Base-by-base conservation (phyloP, 2,329 filamentous ascomycete species). In the Fusarium metavorans region DNA sequence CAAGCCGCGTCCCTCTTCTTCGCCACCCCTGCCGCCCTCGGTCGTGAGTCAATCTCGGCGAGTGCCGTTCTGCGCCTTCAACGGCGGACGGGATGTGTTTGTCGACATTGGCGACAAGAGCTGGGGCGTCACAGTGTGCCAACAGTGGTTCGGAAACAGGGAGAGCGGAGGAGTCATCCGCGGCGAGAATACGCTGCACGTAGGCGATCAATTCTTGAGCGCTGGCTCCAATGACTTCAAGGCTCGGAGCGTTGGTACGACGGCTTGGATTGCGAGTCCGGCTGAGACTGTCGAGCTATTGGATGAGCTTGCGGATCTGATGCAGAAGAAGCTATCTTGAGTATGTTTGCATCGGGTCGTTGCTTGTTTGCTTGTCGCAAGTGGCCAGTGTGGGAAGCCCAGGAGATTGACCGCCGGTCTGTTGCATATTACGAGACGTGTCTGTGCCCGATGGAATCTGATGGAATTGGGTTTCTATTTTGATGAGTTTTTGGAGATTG, bases 91-190 rank as follows among this genome's bases (percentile, higher is more conserved):
- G 72, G 97, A 99, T 82, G 95, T 98, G 48, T 99, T 99, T 83
- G 95, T 99, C 64, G 97, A 99, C 82, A 98, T 99, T 80, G 97
- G 97, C 66, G 97, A 99, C 85, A 99, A 99, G 85, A 95, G 93
- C 63, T 97, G 95, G 93, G 97, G 97, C 74, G 97, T 99, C 4
- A 89, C 94, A 37, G 95, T 95, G 5, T 98, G 95, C 81, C 97
- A 99, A 85, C 90, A 92, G 67, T 98, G 95, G 87, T 98, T 98
- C 81, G 93, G 93, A 25, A 90, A 81, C 61, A 79, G 76, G 57
- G 76, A 77, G 18, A 80, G 69, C 30, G 78, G 82, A 23, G 78
- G 82, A 10, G 79, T 79, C 8, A 91, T 98, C 76, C 87, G 89
- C 59, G 93, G 92, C 5, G 90, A 92, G 74, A 93, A 93, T 79